Conservation (phyloP, 1,139 yeast species). For the Nadsonia commutata region DNA sequence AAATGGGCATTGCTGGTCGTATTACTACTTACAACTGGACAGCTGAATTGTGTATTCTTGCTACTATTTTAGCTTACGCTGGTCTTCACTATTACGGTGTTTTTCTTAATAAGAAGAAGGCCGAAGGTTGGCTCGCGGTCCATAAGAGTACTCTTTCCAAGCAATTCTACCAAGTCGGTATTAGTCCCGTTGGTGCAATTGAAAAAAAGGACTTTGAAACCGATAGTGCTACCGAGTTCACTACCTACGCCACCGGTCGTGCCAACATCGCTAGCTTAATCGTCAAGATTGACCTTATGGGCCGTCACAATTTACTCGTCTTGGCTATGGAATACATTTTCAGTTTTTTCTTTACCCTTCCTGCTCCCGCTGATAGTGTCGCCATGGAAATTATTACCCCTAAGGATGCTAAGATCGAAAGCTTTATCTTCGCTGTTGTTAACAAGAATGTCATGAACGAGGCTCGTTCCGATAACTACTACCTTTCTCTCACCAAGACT, state of each 20-base stretch:
- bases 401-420: slow-evolving; percentile 33
- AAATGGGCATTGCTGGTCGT: slow-evolving; percentile 21
- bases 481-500: slow-evolving; percentile 71
- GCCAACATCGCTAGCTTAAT: slow-evolving; percentile 51
- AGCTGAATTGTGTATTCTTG: slow-evolving; percentile 47
- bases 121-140: slow-evolving; percentile 36
- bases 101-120: slow-evolving; percentile 40
- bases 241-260: slow-evolving; percentile 85
- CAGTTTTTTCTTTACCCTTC: slow-evolving; percentile 38
- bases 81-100: slow-evolving; percentile 38
- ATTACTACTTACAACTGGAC: slow-evolving; percentile 52
- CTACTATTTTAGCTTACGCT: slow-evolving; percentile 30
- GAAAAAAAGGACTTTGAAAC: slow-evolving; percentile 30
- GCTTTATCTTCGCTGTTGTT: slow-evolving; percentile 71
- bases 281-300: slow-evolving; percentile 47
- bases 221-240: slow-evolving; percentile 57
- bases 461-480: slow-evolving; percentile 63
- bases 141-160: slow-evolving; percentile 36
- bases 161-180: slow-evolving; percentile 76
- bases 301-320: slow-evolving; percentile 70
- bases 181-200: slow-evolving; percentile 26
- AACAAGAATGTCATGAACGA: slow-evolving; percentile 74
- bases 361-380: slow-evolving; percentile 30
- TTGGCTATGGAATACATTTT: slow-evolving; percentile 42
- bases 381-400: slow-evolving; percentile 46